Conservation (phyloP, 2,329 filamentous ascomycete species). For the Periconia sp. region DNA sequence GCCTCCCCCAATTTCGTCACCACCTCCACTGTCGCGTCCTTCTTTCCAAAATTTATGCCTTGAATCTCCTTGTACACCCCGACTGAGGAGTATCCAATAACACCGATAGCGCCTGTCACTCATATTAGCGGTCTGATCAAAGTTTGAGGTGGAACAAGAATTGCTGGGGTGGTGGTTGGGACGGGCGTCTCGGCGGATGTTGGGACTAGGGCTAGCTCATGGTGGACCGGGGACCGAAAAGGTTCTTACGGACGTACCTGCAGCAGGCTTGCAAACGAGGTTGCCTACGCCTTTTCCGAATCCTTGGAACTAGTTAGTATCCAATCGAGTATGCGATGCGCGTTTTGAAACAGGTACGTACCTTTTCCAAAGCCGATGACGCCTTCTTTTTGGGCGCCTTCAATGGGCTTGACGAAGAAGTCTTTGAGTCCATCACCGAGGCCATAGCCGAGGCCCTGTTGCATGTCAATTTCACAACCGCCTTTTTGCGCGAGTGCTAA, state of each 20-base stretch:
- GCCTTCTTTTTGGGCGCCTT: slow-evolving; percentile 68
- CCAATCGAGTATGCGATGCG: no score
- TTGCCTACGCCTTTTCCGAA: slow-evolving; percentile 77
- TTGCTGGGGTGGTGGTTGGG: no score
- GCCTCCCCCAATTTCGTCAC: slow-evolving; percentile 20
- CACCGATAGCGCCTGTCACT: slow-evolving; percentile 59
- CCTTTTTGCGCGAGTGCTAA: neutral
- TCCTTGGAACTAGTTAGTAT: no score
- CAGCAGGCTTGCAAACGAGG: slow-evolving; percentile 66
- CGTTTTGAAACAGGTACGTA: no score
- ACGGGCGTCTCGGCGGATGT: no score
- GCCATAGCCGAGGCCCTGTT: slow-evolving; percentile 71
- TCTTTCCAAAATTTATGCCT: slow-evolving; percentile 17
- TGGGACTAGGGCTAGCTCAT: no score
- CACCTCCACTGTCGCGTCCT: slow-evolving; percentile 15
- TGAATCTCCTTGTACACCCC: slow-evolving; percentile 64
- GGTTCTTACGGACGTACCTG: no score
- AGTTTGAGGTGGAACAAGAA: neutral
- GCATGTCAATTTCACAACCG: slow-evolving; percentile 3
- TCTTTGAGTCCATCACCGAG: slow-evolving; percentile 81
- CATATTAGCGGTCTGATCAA: neutral
- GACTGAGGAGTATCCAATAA: slow-evolving; percentile 66
- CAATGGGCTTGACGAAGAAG: slow-evolving; percentile 75
- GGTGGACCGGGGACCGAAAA: no score
- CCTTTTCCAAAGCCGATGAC: slow-evolving; percentile 73